Conservation (phyloP, 2,329 filamentous ascomycete species). For the Pseudogymnoascus sp. region DNA sequence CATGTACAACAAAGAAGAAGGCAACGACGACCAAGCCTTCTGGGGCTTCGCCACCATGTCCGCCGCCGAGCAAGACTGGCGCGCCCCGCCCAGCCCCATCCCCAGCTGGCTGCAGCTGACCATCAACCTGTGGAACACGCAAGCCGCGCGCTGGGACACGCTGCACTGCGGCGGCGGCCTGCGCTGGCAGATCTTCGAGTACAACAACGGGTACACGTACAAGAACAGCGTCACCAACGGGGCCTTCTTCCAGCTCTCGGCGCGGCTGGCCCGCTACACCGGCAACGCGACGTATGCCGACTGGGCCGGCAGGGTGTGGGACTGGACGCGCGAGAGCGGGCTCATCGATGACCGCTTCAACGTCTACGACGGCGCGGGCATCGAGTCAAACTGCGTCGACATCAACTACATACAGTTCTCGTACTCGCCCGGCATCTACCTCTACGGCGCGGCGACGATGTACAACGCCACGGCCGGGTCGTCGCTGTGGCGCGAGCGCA, state of each 20-base stretch:
- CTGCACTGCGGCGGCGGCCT: conserved; percentile 62
- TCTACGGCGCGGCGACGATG: conserved; percentile 56
- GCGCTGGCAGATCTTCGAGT: conserved; percentile 71
- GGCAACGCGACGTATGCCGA: conserved; percentile 56
- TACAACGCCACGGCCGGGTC: conserved; percentile 49
- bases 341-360: conserved; percentile 47
- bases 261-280: conserved; percentile 63
- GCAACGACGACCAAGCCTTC: conserved; percentile 69
- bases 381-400: conserved; percentile 40
- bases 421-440: conserved; percentile 56
- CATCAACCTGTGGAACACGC: conserved; percentile 64
- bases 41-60: conserved; percentile 62
- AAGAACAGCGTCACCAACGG: conserved; percentile 78
- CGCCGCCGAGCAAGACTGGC: conserved; percentile 60
- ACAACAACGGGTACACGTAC: conserved; percentile 72
- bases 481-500: conserved; percentile 44
- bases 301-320: conserved; percentile 59
- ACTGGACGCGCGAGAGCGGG: conserved; percentile 51
- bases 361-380: conserved; percentile 56
- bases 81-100: conserved; percentile 38
- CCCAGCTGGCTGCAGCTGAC: conserved; percentile 60
- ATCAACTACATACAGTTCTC: conserved; percentile 52
- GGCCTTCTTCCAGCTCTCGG: conserved; percentile 73
- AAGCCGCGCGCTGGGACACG: conserved; percentile 63
- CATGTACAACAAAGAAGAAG: conserved; percentile 48